Conservation (phyloP, 441 rosid genomes). For the Pelargonium myrrhifolium region DNA sequence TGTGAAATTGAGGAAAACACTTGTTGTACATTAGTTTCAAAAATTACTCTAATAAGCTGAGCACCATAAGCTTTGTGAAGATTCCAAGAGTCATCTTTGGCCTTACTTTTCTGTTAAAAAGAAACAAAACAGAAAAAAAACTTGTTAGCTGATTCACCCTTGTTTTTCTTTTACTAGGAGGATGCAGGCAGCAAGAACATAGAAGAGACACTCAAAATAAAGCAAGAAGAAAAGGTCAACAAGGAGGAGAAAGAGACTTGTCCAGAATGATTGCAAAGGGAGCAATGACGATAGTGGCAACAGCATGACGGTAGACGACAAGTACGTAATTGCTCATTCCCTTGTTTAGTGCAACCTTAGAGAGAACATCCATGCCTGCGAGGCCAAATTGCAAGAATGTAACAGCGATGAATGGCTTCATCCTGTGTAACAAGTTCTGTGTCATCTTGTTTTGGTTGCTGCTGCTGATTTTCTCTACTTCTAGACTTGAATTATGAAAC, state of each 20-base stretch:
- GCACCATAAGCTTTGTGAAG: constrained; percentile 54
- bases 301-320: constrained; percentile 75
- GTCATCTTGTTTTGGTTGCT: background rate
- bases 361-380: constrained; percentile 84
- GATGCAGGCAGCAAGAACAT: background rate
- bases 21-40: background rate
- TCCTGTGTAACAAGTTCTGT: constrained; percentile 22
- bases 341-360: constrained; percentile 62
- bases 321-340: constrained; percentile 88
- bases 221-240: background rate
- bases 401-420: constrained; percentile 61
- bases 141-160: background rate
- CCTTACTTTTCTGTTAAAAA: constrained; percentile 55
- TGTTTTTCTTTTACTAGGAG: background rate
- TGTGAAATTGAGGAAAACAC: background rate
- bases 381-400: constrained; percentile 65
- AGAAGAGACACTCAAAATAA: background rate
- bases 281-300: constrained; percentile 70
- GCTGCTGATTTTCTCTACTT: background rate
- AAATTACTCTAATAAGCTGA: constrained; percentile 71
- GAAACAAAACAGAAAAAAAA: background rate
- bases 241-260: constrained; percentile 33
- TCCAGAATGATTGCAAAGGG: constrained; percentile 71
- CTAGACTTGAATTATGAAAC: background rate
- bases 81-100: constrained; percentile 68